These are phyloP conservation scores for Brettanomyces sp. DNA, from an alignment of 805 yeast genomes.

Conservation along the genomic window DNA sequence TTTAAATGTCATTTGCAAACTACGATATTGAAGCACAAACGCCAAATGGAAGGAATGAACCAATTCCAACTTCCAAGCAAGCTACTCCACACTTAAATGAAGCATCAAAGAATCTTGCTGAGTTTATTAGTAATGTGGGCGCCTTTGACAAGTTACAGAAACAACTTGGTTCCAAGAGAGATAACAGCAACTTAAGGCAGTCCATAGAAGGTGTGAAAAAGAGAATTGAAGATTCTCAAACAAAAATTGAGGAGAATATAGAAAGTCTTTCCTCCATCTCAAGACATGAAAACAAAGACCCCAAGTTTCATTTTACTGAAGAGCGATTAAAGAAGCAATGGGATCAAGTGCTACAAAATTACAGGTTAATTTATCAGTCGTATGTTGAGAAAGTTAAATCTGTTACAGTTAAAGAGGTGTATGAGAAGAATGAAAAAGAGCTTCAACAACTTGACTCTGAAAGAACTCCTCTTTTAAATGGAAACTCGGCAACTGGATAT, in stretches of 20 bases:
- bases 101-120: slow-evolving; percentile 14
- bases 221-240: slow-evolving; percentile 10
- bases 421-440: slow-evolving; percentile 9
- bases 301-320: slow-evolving; percentile 28
- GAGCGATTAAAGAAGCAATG: slow-evolving; percentile 51
- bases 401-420: slow-evolving; percentile 24
- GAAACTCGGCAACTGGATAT: background rate
- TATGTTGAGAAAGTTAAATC: slow-evolving; percentile 42
- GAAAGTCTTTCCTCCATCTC: background rate
- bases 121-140: slow-evolving; percentile 32
- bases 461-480: background rate
- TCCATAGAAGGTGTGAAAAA: slow-evolving; percentile 18
- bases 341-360: slow-evolving; percentile 38
- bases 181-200: slow-evolving; percentile 28
- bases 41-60: slow-evolving; percentile 1
- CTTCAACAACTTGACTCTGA: background rate
- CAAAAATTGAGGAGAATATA: slow-evolving; percentile 7
- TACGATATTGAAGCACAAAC: slow-evolving; percentile 42
- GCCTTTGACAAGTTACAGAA: slow-evolving; percentile 39
- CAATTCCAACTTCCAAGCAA: background rate
- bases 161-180: slow-evolving; percentile 46
- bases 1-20: slow-evolving; percentile 46
- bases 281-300: background rate
- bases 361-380: slow-evolving; percentile 30
- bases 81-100: slow-evolving; percentile 7